A percentile compares a stretch with the other conserved stretches of the same genome.
phyloP scores from a whole-genome alignment of 75 land plant species.

The Gnetum montanum region DNA sequence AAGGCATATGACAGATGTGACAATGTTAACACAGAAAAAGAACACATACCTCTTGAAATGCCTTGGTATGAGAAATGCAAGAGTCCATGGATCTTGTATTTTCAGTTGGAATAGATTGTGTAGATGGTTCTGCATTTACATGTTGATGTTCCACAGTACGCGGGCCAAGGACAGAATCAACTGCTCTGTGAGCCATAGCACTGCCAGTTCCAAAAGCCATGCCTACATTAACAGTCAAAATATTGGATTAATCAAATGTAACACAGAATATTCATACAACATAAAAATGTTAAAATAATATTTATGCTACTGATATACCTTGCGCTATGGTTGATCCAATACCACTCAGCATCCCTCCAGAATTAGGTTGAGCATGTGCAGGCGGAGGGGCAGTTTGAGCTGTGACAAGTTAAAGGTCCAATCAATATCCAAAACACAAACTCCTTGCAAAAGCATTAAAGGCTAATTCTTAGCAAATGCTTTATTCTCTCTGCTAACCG shows the following conservation, averaged over 20 bases:
- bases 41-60: slow-evolving; percentile 71
- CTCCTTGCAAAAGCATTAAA: too few relatives aligned
- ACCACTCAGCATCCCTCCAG: slow-evolving; percentile 71
- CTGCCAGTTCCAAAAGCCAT: slow-evolving; percentile 98
- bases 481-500: too few relatives aligned
- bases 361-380: slow-evolving; percentile 29
- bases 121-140: slow-evolving; percentile 24
- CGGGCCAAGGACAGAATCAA: slow-evolving; percentile 84
- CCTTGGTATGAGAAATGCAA: slow-evolving; percentile 58
- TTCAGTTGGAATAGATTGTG: slow-evolving; percentile 9
- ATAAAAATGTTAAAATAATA: not conserved
- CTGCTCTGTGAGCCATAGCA: slow-evolving; percentile 89
- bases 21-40: not conserved
- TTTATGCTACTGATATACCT: slow-evolving; percentile 21
- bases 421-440: too few relatives aligned
- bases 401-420: slow-evolving; percentile 8
- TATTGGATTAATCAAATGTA: not conserved
- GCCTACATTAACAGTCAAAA: slow-evolving; percentile 22
- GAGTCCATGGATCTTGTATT: slow-evolving; percentile 37
- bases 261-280: not conserved
- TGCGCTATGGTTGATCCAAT: slow-evolving; percentile 85
- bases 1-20: not conserved
- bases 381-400: slow-evolving; percentile 68
- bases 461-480: too few relatives aligned
- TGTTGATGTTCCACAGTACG: slow-evolving; percentile 81